Percentiles rank a stretch among this genome's conserved stretches.
Evolutionary conservation across 1,284 basidiomycete genomes (phyloP).

Genomic region (Spongiforma sp.): DNA sequence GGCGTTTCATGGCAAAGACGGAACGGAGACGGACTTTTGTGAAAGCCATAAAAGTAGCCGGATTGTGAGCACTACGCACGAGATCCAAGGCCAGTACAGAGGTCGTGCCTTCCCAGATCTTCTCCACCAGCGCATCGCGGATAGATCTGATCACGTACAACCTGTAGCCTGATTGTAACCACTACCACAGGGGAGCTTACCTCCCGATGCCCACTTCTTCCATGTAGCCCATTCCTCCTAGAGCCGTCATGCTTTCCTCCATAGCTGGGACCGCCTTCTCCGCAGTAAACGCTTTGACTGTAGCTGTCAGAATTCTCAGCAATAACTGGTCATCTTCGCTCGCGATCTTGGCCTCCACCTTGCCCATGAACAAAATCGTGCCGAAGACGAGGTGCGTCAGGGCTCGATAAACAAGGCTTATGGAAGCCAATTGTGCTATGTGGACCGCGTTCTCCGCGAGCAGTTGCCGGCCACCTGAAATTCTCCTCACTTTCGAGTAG

Average conservation of each 20-base stretch:
- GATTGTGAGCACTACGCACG: conserved; percentile 54
- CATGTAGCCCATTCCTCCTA: conserved; percentile 87
- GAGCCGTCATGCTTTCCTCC: conserved; percentile 75
- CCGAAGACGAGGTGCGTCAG: conserved; percentile 69
- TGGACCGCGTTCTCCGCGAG: conserved; percentile 65
- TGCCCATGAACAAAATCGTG: conserved; percentile 63
- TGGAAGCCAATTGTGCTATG: conserved; percentile 62
- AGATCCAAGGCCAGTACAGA: conserved; percentile 74
- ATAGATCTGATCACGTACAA: conserved; percentile 45
- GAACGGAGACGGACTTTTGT: conserved; percentile 35
- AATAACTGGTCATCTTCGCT: conserved; percentile 53
- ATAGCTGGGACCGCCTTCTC: conserved; percentile 67
- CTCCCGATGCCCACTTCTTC: conserved; percentile 74
- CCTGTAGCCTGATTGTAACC: neutral
- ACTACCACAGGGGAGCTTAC: conserved; percentile 36
- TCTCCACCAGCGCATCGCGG: conserved; percentile 74
- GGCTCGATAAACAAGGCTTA: conserved; percentile 67
- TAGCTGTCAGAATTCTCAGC: conserved; percentile 72
- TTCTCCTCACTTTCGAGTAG: conserved; percentile 62
- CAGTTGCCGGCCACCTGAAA: conserved; percentile 54
- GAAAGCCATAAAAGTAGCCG: conserved; percentile 43
- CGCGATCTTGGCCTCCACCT: conserved; percentile 59
- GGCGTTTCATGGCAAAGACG: no score
- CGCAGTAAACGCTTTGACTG: conserved; percentile 74
- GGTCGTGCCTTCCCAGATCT: conserved; percentile 84